Percentiles rank a stretch among this genome's conserved stretches.
These are phyloP conservation scores for Ramularia collo-cygni DNA, from an alignment of 2,329 filamentous ascomycete species.

Conservation along the genomic window DNA sequence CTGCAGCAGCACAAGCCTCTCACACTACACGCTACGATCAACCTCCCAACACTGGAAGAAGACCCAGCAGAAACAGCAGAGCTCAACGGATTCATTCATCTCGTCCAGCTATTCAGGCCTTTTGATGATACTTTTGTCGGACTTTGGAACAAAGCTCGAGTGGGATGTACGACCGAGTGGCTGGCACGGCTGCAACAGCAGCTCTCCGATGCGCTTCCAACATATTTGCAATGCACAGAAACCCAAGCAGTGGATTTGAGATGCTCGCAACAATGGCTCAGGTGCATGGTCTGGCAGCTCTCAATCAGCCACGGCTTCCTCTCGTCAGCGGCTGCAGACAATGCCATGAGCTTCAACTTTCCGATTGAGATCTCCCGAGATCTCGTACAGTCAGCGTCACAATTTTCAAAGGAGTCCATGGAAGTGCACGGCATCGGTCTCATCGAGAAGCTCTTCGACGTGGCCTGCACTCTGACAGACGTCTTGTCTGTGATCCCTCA, in stretches of 20 bases:
- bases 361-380: slow-evolving; percentile 57
- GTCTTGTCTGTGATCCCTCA: slow-evolving; percentile 59
- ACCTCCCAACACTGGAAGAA: slow-evolving; percentile 45
- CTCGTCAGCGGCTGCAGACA: slow-evolving; percentile 51
- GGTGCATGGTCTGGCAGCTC: slow-evolving; percentile 65
- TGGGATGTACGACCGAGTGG: slow-evolving; percentile 41
- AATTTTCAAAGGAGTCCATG: slow-evolving; percentile 65
- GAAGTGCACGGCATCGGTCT: slow-evolving; percentile 69
- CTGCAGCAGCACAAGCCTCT: slow-evolving; percentile 58
- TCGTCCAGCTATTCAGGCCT: slow-evolving; percentile 55
- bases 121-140: slow-evolving; percentile 58
- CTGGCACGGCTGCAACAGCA: slow-evolving; percentile 44
- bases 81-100: slow-evolving; percentile 52
- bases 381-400: slow-evolving; percentile 56
- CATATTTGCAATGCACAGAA: slow-evolving; percentile 53
- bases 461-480: slow-evolving; percentile 66
- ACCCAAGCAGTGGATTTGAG: slow-evolving; percentile 63
- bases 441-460: slow-evolving; percentile 75
- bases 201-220: slow-evolving; percentile 47
- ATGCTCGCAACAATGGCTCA: slow-evolving; percentile 64
- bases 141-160: slow-evolving; percentile 55
- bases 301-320: slow-evolving; percentile 60
- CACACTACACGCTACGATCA: slow-evolving; percentile 54
- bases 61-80: slow-evolving; percentile 49
- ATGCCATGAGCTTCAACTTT: slow-evolving; percentile 55